These are phyloP conservation scores for Citrus cavaleriei DNA, from an alignment of 345 rosid species.

Conservation along the genomic window DNA sequence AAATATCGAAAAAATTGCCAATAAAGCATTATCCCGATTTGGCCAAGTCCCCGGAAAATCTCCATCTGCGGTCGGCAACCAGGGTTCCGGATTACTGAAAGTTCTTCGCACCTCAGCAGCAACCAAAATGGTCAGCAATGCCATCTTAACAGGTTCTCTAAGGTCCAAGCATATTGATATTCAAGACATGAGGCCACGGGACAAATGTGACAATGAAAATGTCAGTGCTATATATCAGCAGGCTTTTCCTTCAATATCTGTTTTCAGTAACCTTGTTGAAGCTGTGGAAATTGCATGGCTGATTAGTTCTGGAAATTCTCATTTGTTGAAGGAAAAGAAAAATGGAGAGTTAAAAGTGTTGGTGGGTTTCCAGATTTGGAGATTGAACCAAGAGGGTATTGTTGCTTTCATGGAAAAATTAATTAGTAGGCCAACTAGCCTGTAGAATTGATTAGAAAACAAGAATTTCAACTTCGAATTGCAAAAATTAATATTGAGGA, in stretches of 20 bases:
- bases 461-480: no score
- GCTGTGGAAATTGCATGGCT: neutral
- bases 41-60: neutral
- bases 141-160: slow-evolving; percentile 10
- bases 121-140: neutral
- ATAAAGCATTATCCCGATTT: neutral
- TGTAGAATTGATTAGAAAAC: no score
- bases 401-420: neutral
- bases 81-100: neutral
- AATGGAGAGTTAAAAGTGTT: neutral
- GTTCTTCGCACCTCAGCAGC: slow-evolving; percentile 11
- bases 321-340: neutral
- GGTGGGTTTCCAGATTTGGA: neutral
- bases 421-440: neutral
- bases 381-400: neutral
- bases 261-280: slow-evolving; percentile 4
- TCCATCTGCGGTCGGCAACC: neutral
- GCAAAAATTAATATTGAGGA: neutral
- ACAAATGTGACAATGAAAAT: neutral
- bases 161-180: slow-evolving; percentile 1
- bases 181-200: slow-evolving; percentile 1
- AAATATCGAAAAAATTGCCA: neutral
- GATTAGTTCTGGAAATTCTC: neutral
- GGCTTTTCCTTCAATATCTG: slow-evolving; percentile 2
- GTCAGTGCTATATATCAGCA: neutral